Base-by-base conservation (phyloP, 257 asterid species). In the Solanum phureja region DNA sequence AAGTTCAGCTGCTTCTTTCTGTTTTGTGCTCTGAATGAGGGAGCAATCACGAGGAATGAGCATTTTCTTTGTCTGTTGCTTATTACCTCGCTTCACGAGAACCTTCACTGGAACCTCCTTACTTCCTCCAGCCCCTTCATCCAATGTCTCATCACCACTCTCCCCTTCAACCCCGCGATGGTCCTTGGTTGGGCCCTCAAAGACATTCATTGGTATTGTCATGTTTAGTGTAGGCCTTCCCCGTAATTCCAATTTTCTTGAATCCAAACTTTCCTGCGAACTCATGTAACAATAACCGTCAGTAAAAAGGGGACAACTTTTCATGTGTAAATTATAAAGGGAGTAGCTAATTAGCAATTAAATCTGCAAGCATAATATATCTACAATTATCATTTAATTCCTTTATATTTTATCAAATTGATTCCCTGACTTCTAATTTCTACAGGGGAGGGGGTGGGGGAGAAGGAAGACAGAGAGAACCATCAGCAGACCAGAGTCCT, bases 1-100 rank as follows among this genome's bases (percentile, higher is more conserved):
- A 29, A 96, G 99, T 91, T 97, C 99, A 13, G 98, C 99, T 16
- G 99, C 99, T 93, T 96, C 99, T 88, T 94, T 94, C 92, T 97
- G 98, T 90, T 96, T 97, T 11, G 99, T 94, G 93, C 99, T 93
- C 94, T 95, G 99, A 75, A 97, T 96, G 64, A 97, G 94, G 46
- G 98, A 92, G 93, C 98, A 93, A 75, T 97, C 99, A 8, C 94
- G 98, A 16, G 99, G 99, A 82, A 96, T 93, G 69, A 86, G 93
- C 99, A 97, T 97, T 77, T 95, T 96, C 90, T 93, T 96, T 8
- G 98, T 97, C 89, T 97, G 98, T 83, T 95, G 99, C 91, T 96
- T 97, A 94, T 91, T 95, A 27, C 99, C 99, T 8, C 98, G 95
- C 92, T 96, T 97, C 92, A 97, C 98, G 0, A 97, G 98, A 62